A percentile compares a stretch with the other conserved stretches of the same genome.
Conservation (phyloP, 1,139 yeast species). For the Saccharomyces uvarum region DNA sequence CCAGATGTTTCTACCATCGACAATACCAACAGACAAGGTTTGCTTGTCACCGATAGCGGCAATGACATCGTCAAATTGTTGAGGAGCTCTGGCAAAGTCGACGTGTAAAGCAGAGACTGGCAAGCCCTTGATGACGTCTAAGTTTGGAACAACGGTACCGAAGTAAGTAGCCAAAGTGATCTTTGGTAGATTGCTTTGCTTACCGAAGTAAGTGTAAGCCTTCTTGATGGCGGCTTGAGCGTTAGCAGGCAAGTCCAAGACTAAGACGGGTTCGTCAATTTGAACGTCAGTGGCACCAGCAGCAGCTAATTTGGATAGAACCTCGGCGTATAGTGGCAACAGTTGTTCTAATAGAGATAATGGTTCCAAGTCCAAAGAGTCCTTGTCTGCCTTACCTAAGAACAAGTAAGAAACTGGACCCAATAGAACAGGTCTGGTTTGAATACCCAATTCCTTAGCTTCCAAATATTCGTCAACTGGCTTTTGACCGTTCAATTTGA, state of each 20-base stretch:
- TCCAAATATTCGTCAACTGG: slow-evolving; percentile 96
- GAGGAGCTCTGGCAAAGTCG: slow-evolving; percentile 94
- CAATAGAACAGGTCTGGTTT: slow-evolving; percentile 92
- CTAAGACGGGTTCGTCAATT: slow-evolving; percentile 95
- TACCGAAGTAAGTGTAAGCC: slow-evolving; percentile 48
- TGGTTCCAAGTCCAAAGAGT: slow-evolving; percentile 90
- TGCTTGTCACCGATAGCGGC: slow-evolving; percentile 60
- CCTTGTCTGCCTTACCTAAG: slow-evolving; percentile 98
- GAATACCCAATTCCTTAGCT: slow-evolving; percentile 92
- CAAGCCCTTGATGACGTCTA: slow-evolving; percentile 75
- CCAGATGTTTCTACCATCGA: slow-evolving; percentile 99
- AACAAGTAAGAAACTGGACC: slow-evolving; percentile 94
- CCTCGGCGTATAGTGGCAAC: slow-evolving; percentile 85
- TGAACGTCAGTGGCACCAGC: slow-evolving; percentile 96
- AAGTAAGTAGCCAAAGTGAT: slow-evolving; percentile 84
- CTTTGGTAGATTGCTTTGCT: slow-evolving; percentile 60
- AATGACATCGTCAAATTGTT: slow-evolving; percentile 81
- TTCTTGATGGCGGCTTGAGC: slow-evolving; percentile 80
- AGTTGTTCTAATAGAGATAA: slow-evolving; percentile 79
- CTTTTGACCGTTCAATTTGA: slow-evolving; percentile 92
- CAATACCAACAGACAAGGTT: slow-evolving; percentile 89
- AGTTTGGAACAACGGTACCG: slow-evolving; percentile 97
- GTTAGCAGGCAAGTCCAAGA: slow-evolving; percentile 80
- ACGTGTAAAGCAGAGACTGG: slow-evolving; percentile 95
- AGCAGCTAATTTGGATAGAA: slow-evolving; percentile 74